Base-by-base conservation (phyloP, 2,329 filamentous ascomycete genomes). In the Neonectria faginata region DNA sequence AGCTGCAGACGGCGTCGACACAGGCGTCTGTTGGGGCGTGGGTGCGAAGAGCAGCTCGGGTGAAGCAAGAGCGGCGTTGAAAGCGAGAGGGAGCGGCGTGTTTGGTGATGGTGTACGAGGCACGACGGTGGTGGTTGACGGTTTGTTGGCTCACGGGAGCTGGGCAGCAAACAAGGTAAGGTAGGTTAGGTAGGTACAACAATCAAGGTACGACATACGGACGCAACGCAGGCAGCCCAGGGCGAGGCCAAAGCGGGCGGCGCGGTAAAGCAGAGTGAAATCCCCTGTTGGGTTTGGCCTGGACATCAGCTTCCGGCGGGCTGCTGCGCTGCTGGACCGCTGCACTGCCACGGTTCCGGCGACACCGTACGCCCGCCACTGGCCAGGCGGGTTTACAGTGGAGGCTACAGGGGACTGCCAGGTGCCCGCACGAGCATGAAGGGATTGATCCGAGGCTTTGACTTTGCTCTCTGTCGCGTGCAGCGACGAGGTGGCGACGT, bases 341-440 rank as follows among this genome's bases (percentile, higher is more conserved):
- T 60, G 63, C 52, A 62, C 65, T 66, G 62, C 59, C 59, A 66
- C 59, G 47, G 55, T 59, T 59, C 42, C 45, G 50, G 50, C 60
- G 55, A 25, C 48, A 45, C 47, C 44, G 44, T 44, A 63, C 31
- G 12, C 47, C 47, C 33, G 41, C 55, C 29, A 62, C 53, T 57
- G 53, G 53, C 27, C 11, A 14, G 51, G 39, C 36, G n/a, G 9
- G 27, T 45, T 45, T 53, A 12, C 39, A 57, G 60, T 57, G 60
- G 60, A 53, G 29, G 55, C 14, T 54, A 42, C 55, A 58, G 27
- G 60, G 60, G 60, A 59, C 31, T 2, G 5, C 10, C 11, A 33
- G 31, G 31, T 33, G 31, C 20, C 6, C 20, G 48, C 47, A 60
- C 50, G 33, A 47, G 29, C 39, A 39, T 42, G 42, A 29, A 9